Evolutionary conservation across 228 moss, liverwort and hornwort genomes (phyloP).

Genomic region (Sphagnum fallax): DNA sequence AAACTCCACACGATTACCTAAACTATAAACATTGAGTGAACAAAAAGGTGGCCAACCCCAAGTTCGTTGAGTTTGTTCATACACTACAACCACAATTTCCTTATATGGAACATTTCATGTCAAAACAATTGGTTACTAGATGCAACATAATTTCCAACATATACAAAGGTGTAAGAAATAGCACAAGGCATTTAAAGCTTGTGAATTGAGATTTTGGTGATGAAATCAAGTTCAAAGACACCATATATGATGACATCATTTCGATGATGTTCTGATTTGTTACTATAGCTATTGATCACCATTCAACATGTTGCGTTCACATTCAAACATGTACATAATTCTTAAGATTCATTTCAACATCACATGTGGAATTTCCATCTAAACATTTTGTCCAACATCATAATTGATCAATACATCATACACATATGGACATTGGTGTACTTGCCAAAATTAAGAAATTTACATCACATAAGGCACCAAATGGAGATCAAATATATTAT

Average conservation of each 20-base stretch:
- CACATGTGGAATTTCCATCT: conserved; percentile 26
- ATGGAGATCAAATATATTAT: conserved; percentile 31
- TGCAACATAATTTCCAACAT: conserved; percentile 29
- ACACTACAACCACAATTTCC: conserved; percentile 25
- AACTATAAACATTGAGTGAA: conserved; percentile 8
- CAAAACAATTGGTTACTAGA: conserved; percentile 18
- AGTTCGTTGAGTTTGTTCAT: neutral
- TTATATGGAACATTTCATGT: conserved; percentile 22
- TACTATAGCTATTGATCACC: conserved; percentile 26
- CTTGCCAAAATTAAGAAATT: conserved; percentile 31
- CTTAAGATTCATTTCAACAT: conserved; percentile 21
- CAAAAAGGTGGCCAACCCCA: conserved; percentile 39
- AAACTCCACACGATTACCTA: neutral
- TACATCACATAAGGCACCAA: conserved; percentile 34
- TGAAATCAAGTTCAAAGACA: conserved; percentile 29
- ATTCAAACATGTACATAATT: conserved; percentile 34
- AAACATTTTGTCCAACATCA: conserved; percentile 23
- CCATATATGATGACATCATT: conserved; percentile 20
- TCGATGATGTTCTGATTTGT: neutral
- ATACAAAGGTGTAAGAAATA: conserved; percentile 25
- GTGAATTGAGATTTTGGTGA: conserved; percentile 21
- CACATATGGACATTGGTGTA: conserved; percentile 27
- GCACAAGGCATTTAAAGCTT: conserved; percentile 21
- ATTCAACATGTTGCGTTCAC: conserved; percentile 15
- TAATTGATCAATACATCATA: conserved; percentile 36